Evolutionary conservation across 257 asterid genomes (phyloP), one percentile per base, ranked within the genome.

Genomic region (Linaria vulgaris): DNA sequence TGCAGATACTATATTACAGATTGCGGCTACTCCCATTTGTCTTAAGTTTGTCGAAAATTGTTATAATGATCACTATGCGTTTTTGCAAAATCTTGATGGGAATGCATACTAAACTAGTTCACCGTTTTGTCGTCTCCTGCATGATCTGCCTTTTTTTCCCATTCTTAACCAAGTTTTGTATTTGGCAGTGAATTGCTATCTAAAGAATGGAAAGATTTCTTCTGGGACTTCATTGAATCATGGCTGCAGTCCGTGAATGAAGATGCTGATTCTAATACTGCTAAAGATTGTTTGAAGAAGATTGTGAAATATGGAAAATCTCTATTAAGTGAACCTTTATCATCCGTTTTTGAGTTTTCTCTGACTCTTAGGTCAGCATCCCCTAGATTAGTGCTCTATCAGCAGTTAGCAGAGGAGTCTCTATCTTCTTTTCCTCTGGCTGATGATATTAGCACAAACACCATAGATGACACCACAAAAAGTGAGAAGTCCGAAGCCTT

Each of bases 291-390:
- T 69, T 64, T 94, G 79, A 82, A 71, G 80, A 78, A 80, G 75
- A 85, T 94, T 51, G 72, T 79, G 57, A 74, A 78, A 47, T 72
- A 56, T 56, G 97, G 97, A 78, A 82, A 80, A 74, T 87, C 99
- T 58, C 74, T 87, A 25, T 72, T 94, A 74, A 74, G 78, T 52
- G 95, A 87, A 72, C 80, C 95, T 47, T 75, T 89, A 74, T 89
- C 96, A 49, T 77, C 90, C n/a, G 61, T 89, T 38, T 90, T 90
- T 84, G 99, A 94, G 63, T 85, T 94, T 69, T 94, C 97, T 74
- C 92, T 94, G 57, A 87, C 95, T 48, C 96, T 94, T 82, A 88
- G 99, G 77, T 87, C 97, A 71, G 88, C 97, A 39, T 92, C 99
- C 31, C 99, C 99, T 66, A 85, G 97, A 78, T 74, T 92, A 77